Base-by-base conservation (phyloP, 257 asterid species). In the Rubia yunnanensis region DNA sequence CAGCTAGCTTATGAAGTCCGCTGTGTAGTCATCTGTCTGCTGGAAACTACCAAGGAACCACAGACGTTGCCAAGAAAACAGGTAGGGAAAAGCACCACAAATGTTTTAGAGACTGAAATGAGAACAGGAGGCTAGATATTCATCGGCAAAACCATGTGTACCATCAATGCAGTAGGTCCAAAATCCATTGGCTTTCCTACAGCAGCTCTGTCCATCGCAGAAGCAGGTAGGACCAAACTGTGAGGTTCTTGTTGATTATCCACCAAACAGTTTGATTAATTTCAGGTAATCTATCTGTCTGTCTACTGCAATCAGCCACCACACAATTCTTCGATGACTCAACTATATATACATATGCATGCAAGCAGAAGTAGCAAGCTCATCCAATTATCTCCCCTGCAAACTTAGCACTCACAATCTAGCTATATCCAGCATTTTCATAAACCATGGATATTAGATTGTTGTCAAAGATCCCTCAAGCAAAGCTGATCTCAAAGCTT, bases 31-130 rank as follows among this genome's bases (percentile, higher is more conserved):
- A 10, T 61, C 46, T 35, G 10, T 35, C 32, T 44, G 8, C 48
- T 27, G 44, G 68, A 28, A 28, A 38, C 10, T 44, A 1, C 49
- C 55, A 41, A 41, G 39, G 56, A 44, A 27, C 18, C 23, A 62
- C 23, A 62, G 17, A 11, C 3, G 11, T 27, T 7, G 15, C 10
- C 44, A 36, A 64, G 38, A 44, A 48, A 27, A 64, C 44, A 64
- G 35, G 68, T 64, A 46, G 68, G 69, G 60, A 5, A 41, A 49
- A 30, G 59, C 32, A 49, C 60, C 60, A 46, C 52, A 44, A 44
- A 44, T n/a, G 18, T 36, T 44, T 28, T 46, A 64, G 58, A 24
- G 4, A 52, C 14, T 5, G 24, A 52, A 39, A 5, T 52, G 58
- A 52, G 28, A 52, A 14, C 7, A 52, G 14, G 30, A 53, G 31